Evolutionary conservation across 1,139 yeast species (phyloP).

Genomic region (Nematodospora anomalae): DNA sequence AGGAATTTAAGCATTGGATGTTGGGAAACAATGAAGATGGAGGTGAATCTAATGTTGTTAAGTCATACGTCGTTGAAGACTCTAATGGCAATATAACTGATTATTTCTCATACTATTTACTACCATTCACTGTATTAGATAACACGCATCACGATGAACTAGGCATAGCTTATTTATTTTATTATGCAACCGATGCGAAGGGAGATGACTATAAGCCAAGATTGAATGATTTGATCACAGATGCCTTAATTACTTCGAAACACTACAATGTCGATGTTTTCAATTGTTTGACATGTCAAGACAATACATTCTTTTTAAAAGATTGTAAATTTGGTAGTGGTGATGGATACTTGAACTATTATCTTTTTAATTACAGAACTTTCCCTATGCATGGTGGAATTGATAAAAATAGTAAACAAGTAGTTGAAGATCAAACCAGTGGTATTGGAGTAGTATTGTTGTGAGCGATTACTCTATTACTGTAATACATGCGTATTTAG

Average conservation of each 20-base stretch:
- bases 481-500: not conserved
- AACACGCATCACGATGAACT: conserved; percentile 64
- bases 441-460: conserved; percentile 90
- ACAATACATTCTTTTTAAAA: conserved; percentile 78
- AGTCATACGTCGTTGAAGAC: conserved; percentile 76
- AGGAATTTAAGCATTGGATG: conserved; percentile 83
- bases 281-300: conserved; percentile 89
- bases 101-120: conserved; percentile 82
- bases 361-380: conserved; percentile 85
- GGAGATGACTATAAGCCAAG: conserved; percentile 51
- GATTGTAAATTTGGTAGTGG: conserved; percentile 90
- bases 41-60: conserved; percentile 52
- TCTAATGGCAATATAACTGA: conserved; percentile 73
- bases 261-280: conserved; percentile 76
- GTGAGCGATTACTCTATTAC: too few species aligned
- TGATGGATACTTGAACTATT: conserved; percentile 88
- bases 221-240: conserved; percentile 60
- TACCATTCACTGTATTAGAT: conserved; percentile 83
- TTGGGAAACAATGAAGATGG: conserved; percentile 40
- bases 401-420: conserved; percentile 50
- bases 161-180: conserved; percentile 86
- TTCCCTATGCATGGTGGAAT: conserved; percentile 83
- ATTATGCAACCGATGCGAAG: conserved; percentile 74
- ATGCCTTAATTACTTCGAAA: conserved; percentile 78
- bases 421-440: conserved; percentile 57